These are phyloP conservation scores for Styphnolobium japonicum DNA, from an alignment of 306 rosid species.

Conservation along the genomic window DNA sequence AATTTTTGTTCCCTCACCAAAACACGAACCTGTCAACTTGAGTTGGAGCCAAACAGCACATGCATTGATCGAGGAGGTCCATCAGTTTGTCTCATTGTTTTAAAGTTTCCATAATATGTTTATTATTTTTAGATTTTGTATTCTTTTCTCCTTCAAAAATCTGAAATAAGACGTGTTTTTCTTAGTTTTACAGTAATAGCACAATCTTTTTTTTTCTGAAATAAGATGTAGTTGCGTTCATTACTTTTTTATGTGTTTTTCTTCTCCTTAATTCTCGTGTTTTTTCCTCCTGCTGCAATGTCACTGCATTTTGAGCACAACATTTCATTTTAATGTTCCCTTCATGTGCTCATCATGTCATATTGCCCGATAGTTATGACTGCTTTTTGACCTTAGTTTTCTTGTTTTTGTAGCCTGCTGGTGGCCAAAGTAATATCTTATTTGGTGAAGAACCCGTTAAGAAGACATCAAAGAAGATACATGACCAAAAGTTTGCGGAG, in stretches of 20 bases:
- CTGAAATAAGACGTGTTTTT: background rate
- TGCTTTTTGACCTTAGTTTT: constrained; percentile 14
- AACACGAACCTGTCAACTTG: background rate
- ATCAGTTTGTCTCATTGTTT: background rate
- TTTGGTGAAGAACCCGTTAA: constrained; percentile 70
- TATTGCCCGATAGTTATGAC: background rate
- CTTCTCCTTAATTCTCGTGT: background rate
- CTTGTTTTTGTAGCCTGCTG: constrained; percentile 67
- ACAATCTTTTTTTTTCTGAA: background rate
- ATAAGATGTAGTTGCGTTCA: background rate
- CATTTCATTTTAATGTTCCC: background rate
- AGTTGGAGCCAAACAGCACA: background rate
- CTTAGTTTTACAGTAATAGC: background rate
- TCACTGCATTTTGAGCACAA: background rate
- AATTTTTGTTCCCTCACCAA: background rate
- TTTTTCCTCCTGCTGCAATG: constrained; percentile 7
- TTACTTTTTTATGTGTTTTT: background rate
- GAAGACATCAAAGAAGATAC: constrained; percentile 75
- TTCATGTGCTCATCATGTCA: background rate
- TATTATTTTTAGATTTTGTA: background rate
- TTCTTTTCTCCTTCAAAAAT: background rate
- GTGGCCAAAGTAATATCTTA: constrained; percentile 90
- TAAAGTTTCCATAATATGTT: background rate
- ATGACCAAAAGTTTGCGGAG: constrained; percentile 88
- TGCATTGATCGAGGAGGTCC: background rate